Conservation (phyloP, 306 rosid species). For the Quercus dentata region DNA sequence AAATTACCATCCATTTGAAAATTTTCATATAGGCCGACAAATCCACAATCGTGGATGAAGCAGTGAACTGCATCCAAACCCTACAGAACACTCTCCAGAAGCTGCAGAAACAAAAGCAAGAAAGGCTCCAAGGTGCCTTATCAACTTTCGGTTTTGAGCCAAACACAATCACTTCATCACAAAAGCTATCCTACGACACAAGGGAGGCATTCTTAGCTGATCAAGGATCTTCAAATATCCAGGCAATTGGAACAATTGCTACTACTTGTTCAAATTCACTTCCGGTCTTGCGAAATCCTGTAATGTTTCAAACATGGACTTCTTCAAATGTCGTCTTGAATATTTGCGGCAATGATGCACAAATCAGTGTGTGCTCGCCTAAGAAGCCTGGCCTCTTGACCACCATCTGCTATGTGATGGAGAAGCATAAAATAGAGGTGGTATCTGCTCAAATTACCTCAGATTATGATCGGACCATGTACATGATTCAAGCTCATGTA, state of each 20-base stretch:
- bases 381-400: conserved; percentile 45
- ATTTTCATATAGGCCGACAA: conserved; percentile 45
- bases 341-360: conserved; percentile 63
- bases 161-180: conserved; percentile 4
- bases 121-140: conserved; percentile 27
- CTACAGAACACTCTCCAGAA: conserved; percentile 36
- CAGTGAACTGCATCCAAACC: conserved; percentile 46
- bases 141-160: neutral
- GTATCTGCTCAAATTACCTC: conserved; percentile 43
- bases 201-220: conserved; percentile 37
- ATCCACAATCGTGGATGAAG: conserved; percentile 70
- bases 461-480: conserved; percentile 24
- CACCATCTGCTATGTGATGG: conserved; percentile 46
- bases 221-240: conserved; percentile 26
- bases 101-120: conserved; percentile 48
- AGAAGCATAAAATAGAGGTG: conserved; percentile 48
- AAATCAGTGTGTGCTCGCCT: conserved; percentile 41
- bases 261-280: conserved; percentile 12
- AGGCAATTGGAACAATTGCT: neutral
- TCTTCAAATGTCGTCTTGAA: conserved; percentile 51
- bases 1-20: neutral
- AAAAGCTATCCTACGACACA: conserved; percentile 16
- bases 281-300: neutral
- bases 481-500: conserved; percentile 60
- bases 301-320: conserved; percentile 46